Conservation (phyloP, 176 grass and related monocot genomes). For the Oryza punctata region DNA sequence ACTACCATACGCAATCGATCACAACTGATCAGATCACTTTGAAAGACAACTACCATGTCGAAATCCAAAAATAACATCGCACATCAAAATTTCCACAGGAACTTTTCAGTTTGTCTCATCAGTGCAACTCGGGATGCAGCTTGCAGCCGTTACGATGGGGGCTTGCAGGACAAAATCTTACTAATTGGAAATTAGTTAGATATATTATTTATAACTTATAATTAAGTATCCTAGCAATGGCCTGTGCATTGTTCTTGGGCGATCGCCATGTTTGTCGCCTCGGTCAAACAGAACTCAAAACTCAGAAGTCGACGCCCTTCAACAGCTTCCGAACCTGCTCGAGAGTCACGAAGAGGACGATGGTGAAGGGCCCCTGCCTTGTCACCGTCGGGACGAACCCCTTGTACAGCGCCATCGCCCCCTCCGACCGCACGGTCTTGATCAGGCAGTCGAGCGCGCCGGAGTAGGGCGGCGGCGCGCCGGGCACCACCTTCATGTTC, state of each 20-base stretch:
- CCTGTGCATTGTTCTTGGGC: neutral
- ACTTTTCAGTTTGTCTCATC: neutral
- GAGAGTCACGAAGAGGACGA: constrained; percentile 93
- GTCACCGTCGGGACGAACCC: constrained; percentile 94
- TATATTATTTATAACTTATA: neutral
- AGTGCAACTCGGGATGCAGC: neutral
- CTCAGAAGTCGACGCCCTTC: constrained; percentile 71
- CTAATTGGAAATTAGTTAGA: neutral
- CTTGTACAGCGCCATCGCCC: constrained; percentile 79
- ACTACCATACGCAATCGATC: neutral
- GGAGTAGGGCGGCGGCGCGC: constrained; percentile 61
- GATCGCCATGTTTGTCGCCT: neutral
- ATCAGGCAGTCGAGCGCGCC: constrained; percentile 79
- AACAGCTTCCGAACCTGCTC: constrained; percentile 97
- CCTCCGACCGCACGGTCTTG: constrained; percentile 73
- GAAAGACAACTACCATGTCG: neutral
- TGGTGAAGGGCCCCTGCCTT: constrained; percentile 91
- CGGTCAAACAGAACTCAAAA: neutral
- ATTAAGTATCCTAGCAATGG: neutral
- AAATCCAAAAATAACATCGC: neutral
- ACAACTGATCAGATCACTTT: neutral
- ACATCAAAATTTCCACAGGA: neutral
- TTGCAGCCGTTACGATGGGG: neutral
- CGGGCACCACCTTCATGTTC: constrained; percentile 81
- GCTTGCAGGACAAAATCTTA: neutral